Conservation (phyloP, 2,329 filamentous ascomycete genomes). For the Pezicula rhizophila region DNA sequence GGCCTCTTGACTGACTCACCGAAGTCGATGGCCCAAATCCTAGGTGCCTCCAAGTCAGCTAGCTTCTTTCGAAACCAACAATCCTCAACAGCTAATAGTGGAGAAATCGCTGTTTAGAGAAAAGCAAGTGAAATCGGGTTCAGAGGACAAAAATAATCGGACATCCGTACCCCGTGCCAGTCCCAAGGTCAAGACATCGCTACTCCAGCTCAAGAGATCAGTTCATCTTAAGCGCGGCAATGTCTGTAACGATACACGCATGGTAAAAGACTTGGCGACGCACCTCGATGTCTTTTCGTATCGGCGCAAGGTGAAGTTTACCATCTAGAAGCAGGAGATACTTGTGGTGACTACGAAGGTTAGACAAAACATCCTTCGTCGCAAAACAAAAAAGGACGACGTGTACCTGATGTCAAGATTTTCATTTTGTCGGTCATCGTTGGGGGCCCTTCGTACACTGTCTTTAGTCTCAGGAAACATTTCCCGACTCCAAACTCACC, state of each 20-base stretch:
- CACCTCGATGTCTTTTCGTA: constrained; percentile 22
- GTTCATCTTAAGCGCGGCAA: neutral
- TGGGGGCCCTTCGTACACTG: constrained; percentile 17
- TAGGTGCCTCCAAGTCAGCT: constrained; percentile 13
- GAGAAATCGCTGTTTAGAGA: no score
- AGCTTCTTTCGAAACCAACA: no score
- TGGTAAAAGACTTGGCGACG: neutral
- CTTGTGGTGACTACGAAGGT: constrained; percentile 23
- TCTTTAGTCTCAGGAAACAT: neutral
- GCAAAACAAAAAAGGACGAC: neutral
- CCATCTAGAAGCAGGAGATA: constrained; percentile 19
- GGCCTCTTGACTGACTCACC: constrained; percentile 10
- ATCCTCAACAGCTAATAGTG: no score
- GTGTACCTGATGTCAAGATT: constrained; percentile 20
- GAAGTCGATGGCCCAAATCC: constrained; percentile 37
- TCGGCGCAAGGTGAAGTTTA: constrained; percentile 21
- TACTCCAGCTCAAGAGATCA: constrained; percentile 12
- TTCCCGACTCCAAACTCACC: constrained; percentile 8
- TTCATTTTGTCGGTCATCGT: constrained; percentile 25
- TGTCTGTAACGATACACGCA: neutral
- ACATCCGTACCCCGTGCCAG: constrained; percentile 23
- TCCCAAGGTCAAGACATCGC: constrained; percentile 34
- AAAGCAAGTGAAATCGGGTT: no score
- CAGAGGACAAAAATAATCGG: no score
- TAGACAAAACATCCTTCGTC: neutral